Evolutionary conservation across 1,139 yeast genomes (phyloP).

Genomic region (Blastobotrys buckinghamii): DNA sequence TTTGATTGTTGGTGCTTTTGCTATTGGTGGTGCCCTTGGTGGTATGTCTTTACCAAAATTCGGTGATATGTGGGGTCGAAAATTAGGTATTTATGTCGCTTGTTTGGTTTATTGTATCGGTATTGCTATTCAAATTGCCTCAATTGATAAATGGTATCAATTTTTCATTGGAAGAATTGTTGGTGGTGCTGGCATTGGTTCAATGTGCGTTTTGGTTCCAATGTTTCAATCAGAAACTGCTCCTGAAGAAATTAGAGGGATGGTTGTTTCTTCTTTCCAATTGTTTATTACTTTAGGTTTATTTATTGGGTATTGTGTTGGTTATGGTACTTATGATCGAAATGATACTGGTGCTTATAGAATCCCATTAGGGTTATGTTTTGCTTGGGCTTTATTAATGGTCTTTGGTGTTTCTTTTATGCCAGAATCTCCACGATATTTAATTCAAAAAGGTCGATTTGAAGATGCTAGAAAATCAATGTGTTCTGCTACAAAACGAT

Average conservation of each 20-base stretch:
- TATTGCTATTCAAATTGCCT: constrained; percentile 45
- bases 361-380: constrained; percentile 49
- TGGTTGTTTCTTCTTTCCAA: constrained; percentile 61
- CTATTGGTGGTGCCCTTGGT: constrained; percentile 52
- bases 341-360: constrained; percentile 55
- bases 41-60: constrained; percentile 42
- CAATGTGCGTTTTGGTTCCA: constrained; percentile 58
- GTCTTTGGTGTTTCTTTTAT: constrained; percentile 54
- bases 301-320: constrained; percentile 59
- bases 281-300: constrained; percentile 64
- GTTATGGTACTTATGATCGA: constrained; percentile 52
- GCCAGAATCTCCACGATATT: constrained; percentile 79
- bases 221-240: constrained; percentile 67
- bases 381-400: constrained; percentile 40
- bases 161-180: constrained; percentile 41
- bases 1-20: constrained; percentile 46
- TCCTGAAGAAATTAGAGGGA: constrained; percentile 65
- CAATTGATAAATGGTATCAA: constrained; percentile 39
- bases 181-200: constrained; percentile 62
- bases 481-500: neutral
- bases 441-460: constrained; percentile 21
- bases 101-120: constrained; percentile 53
- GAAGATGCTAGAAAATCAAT: constrained; percentile 14
- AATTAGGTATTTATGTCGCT: constrained; percentile 43
- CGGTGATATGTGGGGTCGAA: constrained; percentile 49